Conservation (phyloP, 768 basidiomycete genomes). For the Mycena filopes region DNA sequence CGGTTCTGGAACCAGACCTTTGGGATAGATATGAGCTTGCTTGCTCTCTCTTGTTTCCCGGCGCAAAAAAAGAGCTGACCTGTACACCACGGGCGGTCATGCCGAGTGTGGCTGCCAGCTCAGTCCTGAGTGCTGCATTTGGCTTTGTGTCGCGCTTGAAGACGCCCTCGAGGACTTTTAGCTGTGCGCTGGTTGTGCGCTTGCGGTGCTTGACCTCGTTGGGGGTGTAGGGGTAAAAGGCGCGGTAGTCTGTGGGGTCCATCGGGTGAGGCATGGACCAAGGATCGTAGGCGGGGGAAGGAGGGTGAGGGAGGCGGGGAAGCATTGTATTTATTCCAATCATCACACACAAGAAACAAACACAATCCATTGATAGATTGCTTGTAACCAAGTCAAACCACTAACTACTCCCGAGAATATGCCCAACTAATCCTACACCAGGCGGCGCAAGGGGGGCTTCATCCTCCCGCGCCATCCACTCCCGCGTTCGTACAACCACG, state of each 20-base stretch:
- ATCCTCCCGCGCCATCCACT: constrained; percentile 64
- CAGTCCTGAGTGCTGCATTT: constrained; percentile 81
- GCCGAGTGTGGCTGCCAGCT: constrained; percentile 82
- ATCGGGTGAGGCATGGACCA: constrained; percentile 58
- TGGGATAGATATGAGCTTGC: too few relatives aligned
- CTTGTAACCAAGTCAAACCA: constrained; percentile 24
- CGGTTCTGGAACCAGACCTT: constrained; percentile 95
- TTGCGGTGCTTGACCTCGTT: constrained; percentile 96
- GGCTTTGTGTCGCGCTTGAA: constrained; percentile 94
- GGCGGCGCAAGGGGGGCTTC: constrained; percentile 52
- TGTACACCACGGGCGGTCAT: constrained; percentile 98
- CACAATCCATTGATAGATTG: constrained; percentile 33
- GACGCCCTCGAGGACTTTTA: constrained; percentile 87
- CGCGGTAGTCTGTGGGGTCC: constrained; percentile 83
- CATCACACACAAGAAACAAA: constrained; percentile 28
- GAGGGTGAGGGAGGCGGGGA: constrained; percentile 46
- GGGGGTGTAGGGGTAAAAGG: constrained; percentile 89
- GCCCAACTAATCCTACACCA: constrained; percentile 54
- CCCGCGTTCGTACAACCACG: constrained; percentile 71
- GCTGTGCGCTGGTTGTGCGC: constrained; percentile 88
- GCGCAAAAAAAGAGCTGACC: constrained; percentile 62
- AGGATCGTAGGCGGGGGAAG: constrained; percentile 51
- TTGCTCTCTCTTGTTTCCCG: too few relatives aligned
- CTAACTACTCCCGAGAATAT: constrained; percentile 30
- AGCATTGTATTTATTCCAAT: constrained; percentile 39